phyloP scores from a whole-genome alignment of 2,329 filamentous ascomycete species.

The Microdochium bolleyi region DNA sequence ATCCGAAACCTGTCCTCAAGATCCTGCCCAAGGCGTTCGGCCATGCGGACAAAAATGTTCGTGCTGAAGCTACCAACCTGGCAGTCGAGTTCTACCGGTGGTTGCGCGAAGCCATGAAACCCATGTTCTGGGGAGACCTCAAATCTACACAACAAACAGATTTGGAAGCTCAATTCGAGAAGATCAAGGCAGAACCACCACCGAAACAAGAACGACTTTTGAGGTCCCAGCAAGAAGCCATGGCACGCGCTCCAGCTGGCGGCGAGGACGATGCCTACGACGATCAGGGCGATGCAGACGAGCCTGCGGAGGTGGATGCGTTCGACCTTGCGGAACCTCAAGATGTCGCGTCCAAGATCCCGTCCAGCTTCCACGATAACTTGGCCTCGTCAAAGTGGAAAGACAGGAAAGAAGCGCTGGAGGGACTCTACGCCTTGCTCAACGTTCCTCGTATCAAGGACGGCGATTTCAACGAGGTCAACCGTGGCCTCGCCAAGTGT shows the following conservation, averaged over 20 bases:
- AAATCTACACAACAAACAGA: slow-evolving; percentile 95
- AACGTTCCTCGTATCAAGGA: slow-evolving; percentile 92
- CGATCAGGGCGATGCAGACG: slow-evolving; percentile 51
- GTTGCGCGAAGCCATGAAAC: slow-evolving; percentile 96
- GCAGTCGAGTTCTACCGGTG: slow-evolving; percentile 94
- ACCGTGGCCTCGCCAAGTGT: slow-evolving; percentile 77
- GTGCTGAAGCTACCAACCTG: slow-evolving; percentile 84
- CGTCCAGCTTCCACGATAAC: slow-evolving; percentile 74
- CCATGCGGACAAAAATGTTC: slow-evolving; percentile 96
- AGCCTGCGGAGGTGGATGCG: slow-evolving; percentile 66
- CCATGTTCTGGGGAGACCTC: slow-evolving; percentile 91
- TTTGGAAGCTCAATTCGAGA: slow-evolving; percentile 88
- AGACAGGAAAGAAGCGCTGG: slow-evolving; percentile 89
- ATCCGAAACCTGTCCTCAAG: slow-evolving; percentile 88
- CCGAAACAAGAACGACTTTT: slow-evolving; percentile 89
- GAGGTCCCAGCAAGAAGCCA: slow-evolving; percentile 79
- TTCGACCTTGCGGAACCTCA: slow-evolving; percentile 81
- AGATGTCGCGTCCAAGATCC: slow-evolving; percentile 75
- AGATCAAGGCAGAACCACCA: slow-evolving; percentile 75
- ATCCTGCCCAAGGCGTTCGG: slow-evolving; percentile 83
- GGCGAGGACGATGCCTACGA: slow-evolving; percentile 50
- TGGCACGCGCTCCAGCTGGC: slow-evolving; percentile 58
- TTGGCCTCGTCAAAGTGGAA: slow-evolving; percentile 95
- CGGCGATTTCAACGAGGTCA: slow-evolving; percentile 76
- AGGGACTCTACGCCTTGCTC: slow-evolving; percentile 66